A percentile compares a stretch with the other conserved stretches of the same genome.
Conservation (phyloP, 1,284 basidiomycete genomes). For the Cutaneotrichosporon sp. region DNA sequence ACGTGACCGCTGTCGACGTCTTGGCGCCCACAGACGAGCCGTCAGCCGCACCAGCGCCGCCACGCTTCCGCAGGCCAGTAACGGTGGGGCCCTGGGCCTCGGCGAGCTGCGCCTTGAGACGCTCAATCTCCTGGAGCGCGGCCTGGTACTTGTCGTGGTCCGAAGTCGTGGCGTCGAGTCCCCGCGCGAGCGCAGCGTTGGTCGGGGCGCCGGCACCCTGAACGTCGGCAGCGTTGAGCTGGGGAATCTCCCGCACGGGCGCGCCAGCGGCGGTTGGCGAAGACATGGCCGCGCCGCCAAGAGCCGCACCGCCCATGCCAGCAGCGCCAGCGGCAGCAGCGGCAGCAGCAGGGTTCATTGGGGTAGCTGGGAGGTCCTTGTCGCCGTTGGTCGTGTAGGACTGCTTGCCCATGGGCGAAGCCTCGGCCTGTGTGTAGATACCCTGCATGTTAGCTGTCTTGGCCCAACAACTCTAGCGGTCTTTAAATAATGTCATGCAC, state of each 20-base stretch:
- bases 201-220: slow-evolving; percentile 24
- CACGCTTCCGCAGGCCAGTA: slow-evolving; percentile 42
- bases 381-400: slow-evolving; percentile 1
- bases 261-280: slow-evolving; percentile 1
- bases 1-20: slow-evolving; percentile 24
- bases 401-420: slow-evolving; percentile 24
- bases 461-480: neutral
- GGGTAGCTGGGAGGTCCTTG: slow-evolving; percentile 7
- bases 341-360: slow-evolving; percentile 1
- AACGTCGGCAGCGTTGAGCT: slow-evolving; percentile 33
- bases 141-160: slow-evolving; percentile 44
- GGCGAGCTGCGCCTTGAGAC: slow-evolving; percentile 35
- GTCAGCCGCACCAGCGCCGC: slow-evolving; percentile 25
- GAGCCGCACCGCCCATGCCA: slow-evolving; percentile 3
- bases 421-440: slow-evolving; percentile 34
- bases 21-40: slow-evolving; percentile 28
- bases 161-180: slow-evolving; percentile 34
- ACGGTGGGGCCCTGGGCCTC: slow-evolving; percentile 33
- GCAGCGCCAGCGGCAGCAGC: slow-evolving; percentile 10
- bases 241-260: slow-evolving; percentile 17
- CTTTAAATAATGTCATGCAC: slow-evolving; percentile 21
- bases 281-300: neutral
- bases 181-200: slow-evolving; percentile 35
- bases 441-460: slow-evolving; percentile 25
- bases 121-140: slow-evolving; percentile 44